Base-by-base conservation (phyloP, 2,329 filamentous ascomycete species). In the Orbilia blumenaviensis region DNA sequence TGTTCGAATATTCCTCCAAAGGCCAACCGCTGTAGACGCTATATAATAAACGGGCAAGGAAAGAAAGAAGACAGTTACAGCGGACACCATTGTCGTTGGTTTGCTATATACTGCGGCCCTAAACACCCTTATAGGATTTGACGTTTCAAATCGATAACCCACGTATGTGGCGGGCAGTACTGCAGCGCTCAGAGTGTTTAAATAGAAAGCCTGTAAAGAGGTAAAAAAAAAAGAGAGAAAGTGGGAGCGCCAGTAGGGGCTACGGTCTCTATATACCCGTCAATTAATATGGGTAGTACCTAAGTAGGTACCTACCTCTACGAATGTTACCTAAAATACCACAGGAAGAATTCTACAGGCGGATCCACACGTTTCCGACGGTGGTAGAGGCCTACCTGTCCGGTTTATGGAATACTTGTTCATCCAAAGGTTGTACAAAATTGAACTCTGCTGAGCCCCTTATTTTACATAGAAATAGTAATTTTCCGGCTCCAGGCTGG, bases 1-100 rank as follows among this genome's bases (percentile, higher is more conserved):
- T 46, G 72, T 74, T 18, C 68, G 58, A 18, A 79, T 61, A 32
- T 80, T 79, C 23, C 50, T 78, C 66, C 66, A 74, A 21, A 73
- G 66, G 14, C 27, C 36, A 62, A 81, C 6, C 77, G 80, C 78
- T 77, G 81, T 77, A 78, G 78, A 42, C 79, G 32, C 1, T 9
- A 69, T 27, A 54, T 69, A 76, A 34, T 76, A 76, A 9, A 48
- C 50, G n/a, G 64, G 72, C 8, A 76, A 38, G 48, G 60, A 69
- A 8, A 61, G 9, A 25, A 69, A 56, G 34, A 69, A 50, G 9
- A 69, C 16, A 7, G 50, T 18, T 27, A 69, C 48, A 12, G 60
- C 23, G 5, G 72, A 76, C 27, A 76, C 56, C 72, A 76, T 76
- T 10, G 12, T 54, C 9, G 42, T 23, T 18, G 14, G 8, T 32